Percentiles rank a stretch among this genome's conserved stretches.
These are phyloP conservation scores for Colletotrichum sp. DNA, from an alignment of 2,329 filamentous ascomycete genomes.

Conservation along the genomic window DNA sequence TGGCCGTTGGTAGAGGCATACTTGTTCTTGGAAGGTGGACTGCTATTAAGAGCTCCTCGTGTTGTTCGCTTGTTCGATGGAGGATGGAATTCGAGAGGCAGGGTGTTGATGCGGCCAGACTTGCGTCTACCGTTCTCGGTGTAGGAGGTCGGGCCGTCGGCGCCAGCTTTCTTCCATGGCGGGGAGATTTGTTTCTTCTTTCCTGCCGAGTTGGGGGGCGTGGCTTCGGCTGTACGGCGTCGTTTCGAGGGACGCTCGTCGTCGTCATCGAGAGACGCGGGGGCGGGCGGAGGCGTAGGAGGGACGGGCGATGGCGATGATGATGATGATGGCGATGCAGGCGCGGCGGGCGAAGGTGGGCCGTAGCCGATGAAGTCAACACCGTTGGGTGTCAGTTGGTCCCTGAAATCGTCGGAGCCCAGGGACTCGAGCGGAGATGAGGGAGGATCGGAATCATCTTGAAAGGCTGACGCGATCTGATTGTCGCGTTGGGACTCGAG, in stretches of 20 bases:
- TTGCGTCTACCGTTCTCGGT: constrained; percentile 74
- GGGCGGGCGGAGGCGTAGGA: background rate
- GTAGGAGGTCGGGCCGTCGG: constrained; percentile 88
- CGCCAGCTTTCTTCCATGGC: constrained; percentile 88
- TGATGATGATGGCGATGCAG: background rate
- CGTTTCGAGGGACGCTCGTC: constrained; percentile 67
- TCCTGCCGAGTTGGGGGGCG: constrained; percentile 41
- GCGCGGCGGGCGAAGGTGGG: background rate
- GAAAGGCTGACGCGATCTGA: constrained; percentile 15
- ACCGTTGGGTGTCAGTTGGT: constrained; percentile 21
- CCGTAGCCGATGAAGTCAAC: constrained; percentile 15
- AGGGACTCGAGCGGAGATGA: constrained; percentile 17
- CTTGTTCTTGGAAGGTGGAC: constrained; percentile 36
- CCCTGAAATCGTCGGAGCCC: constrained; percentile 21
- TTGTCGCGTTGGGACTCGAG: constrained; percentile 26
- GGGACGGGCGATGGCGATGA: background rate
- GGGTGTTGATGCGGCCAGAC: constrained; percentile 66
- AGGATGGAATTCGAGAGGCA: constrained; percentile 59
- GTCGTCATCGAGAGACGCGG: constrained; percentile 21
- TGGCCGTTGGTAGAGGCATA: constrained; percentile 31
- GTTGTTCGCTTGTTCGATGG: constrained; percentile 57
- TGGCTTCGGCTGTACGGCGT: constrained; percentile 61
- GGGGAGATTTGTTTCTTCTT: constrained; percentile 71
- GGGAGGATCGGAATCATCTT: constrained; percentile 12
- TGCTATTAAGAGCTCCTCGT: constrained; percentile 43